Conservation (phyloP, 2,329 filamentous ascomycete species). For the Arthroderma sp. region DNA sequence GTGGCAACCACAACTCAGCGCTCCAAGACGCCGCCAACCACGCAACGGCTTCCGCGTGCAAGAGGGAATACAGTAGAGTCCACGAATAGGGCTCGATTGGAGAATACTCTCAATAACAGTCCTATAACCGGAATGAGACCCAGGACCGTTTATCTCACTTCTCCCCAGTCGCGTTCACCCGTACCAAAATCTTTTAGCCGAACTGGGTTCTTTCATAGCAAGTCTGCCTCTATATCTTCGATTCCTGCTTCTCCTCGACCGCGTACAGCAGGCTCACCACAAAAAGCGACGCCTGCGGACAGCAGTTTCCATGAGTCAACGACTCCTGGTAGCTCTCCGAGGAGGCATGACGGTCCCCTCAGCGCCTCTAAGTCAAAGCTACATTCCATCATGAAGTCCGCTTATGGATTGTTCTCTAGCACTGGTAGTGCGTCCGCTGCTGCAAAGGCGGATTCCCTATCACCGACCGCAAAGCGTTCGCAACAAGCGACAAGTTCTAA, state of each 20-base stretch:
- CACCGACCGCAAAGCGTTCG: slow-evolving; percentile 24
- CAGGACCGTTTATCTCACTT: slow-evolving; percentile 6
- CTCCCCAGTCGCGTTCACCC: slow-evolving; percentile 9
- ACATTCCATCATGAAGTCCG: slow-evolving; percentile 79
- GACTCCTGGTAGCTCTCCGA: slow-evolving; percentile 45
- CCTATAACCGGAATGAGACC: background rate
- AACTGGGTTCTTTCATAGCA: slow-evolving; percentile 39
- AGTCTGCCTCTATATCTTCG: slow-evolving; percentile 49
- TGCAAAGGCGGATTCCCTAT: slow-evolving; percentile 43
- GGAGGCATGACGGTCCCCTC: slow-evolving; percentile 59
- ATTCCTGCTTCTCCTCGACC: slow-evolving; percentile 39
- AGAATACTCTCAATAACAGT: background rate
- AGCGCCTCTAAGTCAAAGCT: slow-evolving; percentile 89
- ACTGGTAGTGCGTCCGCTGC: slow-evolving; percentile 48
- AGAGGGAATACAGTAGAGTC: background rate
- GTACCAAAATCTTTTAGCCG: slow-evolving; percentile 10
- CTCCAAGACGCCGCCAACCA: slow-evolving; percentile 10
- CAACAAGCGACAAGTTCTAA: slow-evolving; percentile 19
- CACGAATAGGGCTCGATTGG: background rate
- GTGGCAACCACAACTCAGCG: slow-evolving; percentile 8
- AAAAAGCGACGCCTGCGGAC: slow-evolving; percentile 51
- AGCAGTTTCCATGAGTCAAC: slow-evolving; percentile 43
- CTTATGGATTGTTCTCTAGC: slow-evolving; percentile 72
- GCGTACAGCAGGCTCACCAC: slow-evolving; percentile 30
- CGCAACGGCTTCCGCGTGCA: background rate